Base-by-base conservation (phyloP, 1,284 basidiomycete species). In the Caloboletus inedulis region DNA sequence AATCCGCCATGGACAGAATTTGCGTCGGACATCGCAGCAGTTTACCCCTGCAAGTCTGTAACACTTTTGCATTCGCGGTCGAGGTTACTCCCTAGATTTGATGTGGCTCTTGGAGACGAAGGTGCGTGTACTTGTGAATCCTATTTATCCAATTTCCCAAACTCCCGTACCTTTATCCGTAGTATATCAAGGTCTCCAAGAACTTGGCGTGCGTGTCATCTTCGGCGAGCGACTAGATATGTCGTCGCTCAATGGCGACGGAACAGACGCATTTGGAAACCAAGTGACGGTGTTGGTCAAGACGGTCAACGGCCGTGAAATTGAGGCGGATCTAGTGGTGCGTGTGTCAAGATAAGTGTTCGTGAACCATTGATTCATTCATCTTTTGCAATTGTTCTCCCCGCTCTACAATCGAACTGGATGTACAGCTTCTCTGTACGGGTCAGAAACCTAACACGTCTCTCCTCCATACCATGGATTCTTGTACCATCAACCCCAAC, bases 361-460 rank as follows among this genome's bases (percentile, higher is more conserved):
- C 7, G 8, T 7, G 1, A 51, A 18, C 35, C 7, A 3, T 34
- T 4, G 13, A 49, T 19, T 33, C 4, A 34, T 30, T 21, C 27
- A 5, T 35, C 25, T 51, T 30, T 23, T 29, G 6, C 5, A 21
- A 25, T n/a, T 21, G 4, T 42, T 35, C 36, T 27, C 25, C 39
- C 27, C 25, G 5, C 8, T 42, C 43, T 35, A n/a, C 25, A 36
- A 36, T 4, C 19, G 7, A 35, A 49, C 30, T 39, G 41, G 6
- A 30, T 30, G 34, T n/a, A 33, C 49, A 89, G 84, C 76, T 91
- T 14, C 72, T 87, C 1, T 91, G 89, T 64, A 91, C 88, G 0
- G 89, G 89, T 7, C 88, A 90, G 69, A 75, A 71, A 34, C 87
- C 88, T 18, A 89, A 91, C 64, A 85, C 86, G 0, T 72, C 68